Evolutionary conservation across 495 filamentous ascomycete genomes (phyloP).

Genomic region (Usnea hakonensis): DNA sequence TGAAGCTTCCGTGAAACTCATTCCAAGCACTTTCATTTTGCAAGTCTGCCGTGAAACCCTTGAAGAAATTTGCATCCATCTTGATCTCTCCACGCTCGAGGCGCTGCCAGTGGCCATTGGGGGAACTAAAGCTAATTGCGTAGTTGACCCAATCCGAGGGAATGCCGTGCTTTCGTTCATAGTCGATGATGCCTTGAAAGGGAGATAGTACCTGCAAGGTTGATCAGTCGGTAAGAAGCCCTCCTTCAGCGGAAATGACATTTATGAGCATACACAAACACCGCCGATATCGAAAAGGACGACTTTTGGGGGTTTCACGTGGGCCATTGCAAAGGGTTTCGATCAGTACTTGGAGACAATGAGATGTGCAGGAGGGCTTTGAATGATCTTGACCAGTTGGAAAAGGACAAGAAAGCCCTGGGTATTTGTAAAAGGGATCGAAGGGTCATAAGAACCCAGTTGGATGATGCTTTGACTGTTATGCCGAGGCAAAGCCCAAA

Average conservation of each 20-base stretch:
- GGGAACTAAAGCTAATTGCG: constrained; percentile 68
- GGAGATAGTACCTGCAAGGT: constrained; percentile 70
- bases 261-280: constrained; percentile 67
- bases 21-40: constrained; percentile 58
- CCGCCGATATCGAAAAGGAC: constrained; percentile 95
- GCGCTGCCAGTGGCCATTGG: constrained; percentile 80
- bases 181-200: constrained; percentile 85
- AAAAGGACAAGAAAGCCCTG: not conserved
- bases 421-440: not conserved
- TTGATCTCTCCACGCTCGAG: constrained; percentile 69
- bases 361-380: not conserved
- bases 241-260: not conserved
- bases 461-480: constrained; percentile 3
- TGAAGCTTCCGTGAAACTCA: constrained; percentile 42
- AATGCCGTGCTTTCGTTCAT: constrained; percentile 66
- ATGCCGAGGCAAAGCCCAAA: constrained; percentile 10
- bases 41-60: constrained; percentile 67
- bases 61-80: constrained; percentile 67
- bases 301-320: constrained; percentile 55
- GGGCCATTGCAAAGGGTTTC: constrained; percentile 27
- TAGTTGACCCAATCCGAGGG: constrained; percentile 86
- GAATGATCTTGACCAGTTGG: not conserved
- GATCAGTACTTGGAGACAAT: not conserved
- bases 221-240: not conserved
- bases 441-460: not conserved